phyloP scores from a whole-genome alignment of 169 alveolate species.

The Plasmodium chabaudi region DNA sequence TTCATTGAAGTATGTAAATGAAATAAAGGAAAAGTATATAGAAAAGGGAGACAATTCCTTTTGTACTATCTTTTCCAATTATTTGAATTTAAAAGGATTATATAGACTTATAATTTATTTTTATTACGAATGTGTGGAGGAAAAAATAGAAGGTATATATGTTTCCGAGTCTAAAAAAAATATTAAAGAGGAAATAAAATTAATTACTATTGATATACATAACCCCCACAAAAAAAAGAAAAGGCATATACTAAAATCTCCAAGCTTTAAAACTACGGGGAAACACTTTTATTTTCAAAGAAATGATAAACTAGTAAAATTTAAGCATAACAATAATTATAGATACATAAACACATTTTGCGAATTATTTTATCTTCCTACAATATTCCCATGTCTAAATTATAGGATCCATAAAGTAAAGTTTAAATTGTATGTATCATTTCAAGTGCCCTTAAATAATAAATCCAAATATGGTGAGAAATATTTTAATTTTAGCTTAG shows the following conservation, averaged over 20 bases:
- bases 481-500: neutral
- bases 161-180: conserved; percentile 42
- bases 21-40: conserved; percentile 9
- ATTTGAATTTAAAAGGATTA: conserved; percentile 1
- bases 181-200: conserved; percentile 15
- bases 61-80: conserved; percentile 7
- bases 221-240: neutral
- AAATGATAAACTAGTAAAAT: conserved; percentile 16
- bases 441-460: conserved; percentile 9
- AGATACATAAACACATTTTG: conserved; percentile 67
- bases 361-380: conserved; percentile 44
- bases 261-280: neutral
- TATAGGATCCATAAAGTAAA: conserved; percentile 16
- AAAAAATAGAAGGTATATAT: conserved; percentile 64
- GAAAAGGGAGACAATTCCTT: conserved; percentile 4
- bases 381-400: conserved; percentile 52
- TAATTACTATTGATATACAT: neutral
- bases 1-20: neutral
- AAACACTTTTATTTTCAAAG: conserved; percentile 47
- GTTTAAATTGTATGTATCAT: conserved; percentile 37
- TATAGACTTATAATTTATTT: conserved; percentile 28
- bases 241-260: neutral
- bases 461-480: neutral
- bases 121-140: conserved; percentile 21
- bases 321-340: conserved; percentile 17